phyloP scores from a whole-genome alignment of 129 eudicot genomes.

The Calendula officinalis region DNA sequence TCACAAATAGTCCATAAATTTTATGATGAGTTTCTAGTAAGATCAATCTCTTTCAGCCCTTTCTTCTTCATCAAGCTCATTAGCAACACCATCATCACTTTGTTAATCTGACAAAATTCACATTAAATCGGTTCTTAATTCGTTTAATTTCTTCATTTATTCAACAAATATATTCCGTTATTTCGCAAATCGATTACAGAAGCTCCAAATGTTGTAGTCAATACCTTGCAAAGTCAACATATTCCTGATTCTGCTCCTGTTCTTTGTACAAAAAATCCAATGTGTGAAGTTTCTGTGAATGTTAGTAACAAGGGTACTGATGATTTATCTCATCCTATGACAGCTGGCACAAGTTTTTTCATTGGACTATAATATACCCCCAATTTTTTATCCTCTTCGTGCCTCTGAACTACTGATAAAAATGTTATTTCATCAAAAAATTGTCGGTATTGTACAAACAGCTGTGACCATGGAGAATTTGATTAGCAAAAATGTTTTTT shows the following conservation, averaged over 20 bases:
- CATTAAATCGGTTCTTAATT: too few species aligned
- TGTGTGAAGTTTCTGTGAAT: not conserved
- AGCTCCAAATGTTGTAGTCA: too few species aligned
- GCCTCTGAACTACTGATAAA: not conserved
- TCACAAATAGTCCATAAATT: too few species aligned
- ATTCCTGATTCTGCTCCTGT: constrained; percentile 13
- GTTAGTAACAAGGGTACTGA: not conserved
- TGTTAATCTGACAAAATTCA: too few species aligned
- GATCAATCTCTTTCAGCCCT: too few species aligned
- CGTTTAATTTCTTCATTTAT: too few species aligned
- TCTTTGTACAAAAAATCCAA: constrained; percentile 21
- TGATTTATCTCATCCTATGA: not conserved
- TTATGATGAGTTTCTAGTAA: too few species aligned
- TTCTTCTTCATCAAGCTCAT: too few species aligned
- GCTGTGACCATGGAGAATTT: not conserved
- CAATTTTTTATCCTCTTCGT: not conserved
- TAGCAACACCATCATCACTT: too few species aligned
- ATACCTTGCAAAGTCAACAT: too few species aligned
- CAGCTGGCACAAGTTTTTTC: constrained; percentile 5
- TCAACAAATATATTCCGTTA: too few species aligned
- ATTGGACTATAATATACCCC: constrained; percentile 6
- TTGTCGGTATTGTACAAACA: constrained; percentile 3
- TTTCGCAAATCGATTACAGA: too few species aligned
- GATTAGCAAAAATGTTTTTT: not conserved
- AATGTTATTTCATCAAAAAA: constrained; percentile 14